Conservation (phyloP, 176 grass and related monocot species). For the Miscanthus lutarioriparius region DNA sequence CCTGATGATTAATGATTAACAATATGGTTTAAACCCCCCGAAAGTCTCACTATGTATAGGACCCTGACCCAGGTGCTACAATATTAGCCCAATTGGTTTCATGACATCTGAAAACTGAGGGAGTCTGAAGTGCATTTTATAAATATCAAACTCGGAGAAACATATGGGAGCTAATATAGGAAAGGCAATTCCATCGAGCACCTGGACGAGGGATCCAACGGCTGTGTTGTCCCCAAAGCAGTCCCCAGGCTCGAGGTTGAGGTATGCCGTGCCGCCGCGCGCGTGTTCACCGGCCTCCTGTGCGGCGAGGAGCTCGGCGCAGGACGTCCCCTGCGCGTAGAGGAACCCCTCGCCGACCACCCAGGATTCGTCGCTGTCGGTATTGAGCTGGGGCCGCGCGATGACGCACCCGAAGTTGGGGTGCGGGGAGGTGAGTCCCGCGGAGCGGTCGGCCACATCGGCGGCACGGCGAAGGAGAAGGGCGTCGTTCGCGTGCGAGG, state of each 20-base stretch:
- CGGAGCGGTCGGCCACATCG: slow-evolving; percentile 75
- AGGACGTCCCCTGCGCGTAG: slow-evolving; percentile 91
- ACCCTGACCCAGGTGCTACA: neutral
- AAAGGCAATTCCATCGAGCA: slow-evolving; percentile 6
- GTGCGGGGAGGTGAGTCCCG: slow-evolving; percentile 72
- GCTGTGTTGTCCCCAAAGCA: slow-evolving; percentile 76
- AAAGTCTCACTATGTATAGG: neutral
- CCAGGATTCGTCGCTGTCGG: slow-evolving; percentile 1
- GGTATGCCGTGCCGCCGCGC: slow-evolving; percentile 64
- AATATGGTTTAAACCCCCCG: neutral
- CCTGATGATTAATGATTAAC: neutral
- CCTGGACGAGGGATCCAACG: slow-evolving; percentile 74
- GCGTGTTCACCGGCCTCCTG: slow-evolving; percentile 66
- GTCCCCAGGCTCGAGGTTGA: slow-evolving; percentile 89
- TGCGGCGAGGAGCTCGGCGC: slow-evolving; percentile 73
- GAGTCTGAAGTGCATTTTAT: neutral
- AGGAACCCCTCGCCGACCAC: slow-evolving; percentile 79
- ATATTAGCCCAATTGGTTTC: neutral
- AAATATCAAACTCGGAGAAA: neutral
- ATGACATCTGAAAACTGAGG: neutral
- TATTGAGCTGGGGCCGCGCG: slow-evolving; percentile 25
- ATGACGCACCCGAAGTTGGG: slow-evolving; percentile 94
- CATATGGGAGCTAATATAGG: neutral
- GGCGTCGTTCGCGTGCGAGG: slow-evolving; percentile 42
- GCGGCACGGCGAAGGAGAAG: slow-evolving; percentile 58